Evolutionary conservation across 2,329 filamentous ascomycete species (phyloP).

Genomic region (Pyrenochaeta sp.): DNA sequence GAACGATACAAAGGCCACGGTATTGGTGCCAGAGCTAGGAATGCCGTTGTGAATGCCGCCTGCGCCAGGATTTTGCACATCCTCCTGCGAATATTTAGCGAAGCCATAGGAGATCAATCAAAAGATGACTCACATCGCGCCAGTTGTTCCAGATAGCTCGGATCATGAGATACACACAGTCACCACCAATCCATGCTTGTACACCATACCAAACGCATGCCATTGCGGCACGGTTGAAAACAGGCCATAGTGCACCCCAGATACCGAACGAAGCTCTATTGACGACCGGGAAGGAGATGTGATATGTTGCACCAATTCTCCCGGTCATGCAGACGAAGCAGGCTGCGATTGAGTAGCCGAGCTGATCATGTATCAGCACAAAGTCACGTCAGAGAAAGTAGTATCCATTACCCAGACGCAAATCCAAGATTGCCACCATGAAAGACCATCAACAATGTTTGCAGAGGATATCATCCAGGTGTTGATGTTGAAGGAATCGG

Average conservation of each 20-base stretch:
- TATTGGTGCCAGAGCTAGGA: slow-evolving; percentile 73
- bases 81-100: slow-evolving; percentile 12
- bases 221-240: slow-evolving; percentile 88
- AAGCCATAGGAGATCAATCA: neutral
- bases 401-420: slow-evolving; percentile 71
- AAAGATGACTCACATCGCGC: slow-evolving; percentile 52
- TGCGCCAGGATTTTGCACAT: slow-evolving; percentile 8
- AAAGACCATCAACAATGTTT: slow-evolving; percentile 79
- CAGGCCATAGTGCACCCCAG: slow-evolving; percentile 88
- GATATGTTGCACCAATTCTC: slow-evolving; percentile 85
- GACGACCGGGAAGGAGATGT: slow-evolving; percentile 88
- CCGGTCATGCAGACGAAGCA: slow-evolving; percentile 76
- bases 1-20: slow-evolving; percentile 80
- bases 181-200: slow-evolving; percentile 80
- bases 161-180: slow-evolving; percentile 91
- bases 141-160: slow-evolving; percentile 79
- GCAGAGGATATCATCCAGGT: slow-evolving; percentile 93
- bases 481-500: slow-evolving; percentile 65
- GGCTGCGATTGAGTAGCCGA: slow-evolving; percentile 81
- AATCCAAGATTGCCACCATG: slow-evolving; percentile 85
- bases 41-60: slow-evolving; percentile 73
- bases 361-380: slow-evolving; percentile 18
- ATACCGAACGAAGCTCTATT: slow-evolving; percentile 83
- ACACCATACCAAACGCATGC: slow-evolving; percentile 90
- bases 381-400: neutral